A percentile compares a stretch with the other conserved stretches of the same genome.
phyloP scores from a whole-genome alignment of 2,329 filamentous ascomycete genomes.

The Trichophyton verrucosum region DNA sequence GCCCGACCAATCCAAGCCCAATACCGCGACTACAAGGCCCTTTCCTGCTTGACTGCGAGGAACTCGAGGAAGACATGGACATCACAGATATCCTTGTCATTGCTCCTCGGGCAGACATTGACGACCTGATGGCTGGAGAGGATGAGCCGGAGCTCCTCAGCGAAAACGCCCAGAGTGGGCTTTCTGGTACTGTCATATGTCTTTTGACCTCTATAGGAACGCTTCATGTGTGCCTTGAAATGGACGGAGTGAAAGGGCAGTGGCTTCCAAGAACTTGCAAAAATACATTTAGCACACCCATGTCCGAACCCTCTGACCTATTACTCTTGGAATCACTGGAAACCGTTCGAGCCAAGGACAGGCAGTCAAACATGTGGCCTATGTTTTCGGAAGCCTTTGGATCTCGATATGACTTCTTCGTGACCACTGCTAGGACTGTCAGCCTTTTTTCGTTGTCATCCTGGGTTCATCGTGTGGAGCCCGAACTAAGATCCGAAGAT shows the following conservation, averaged over 20 bases:
- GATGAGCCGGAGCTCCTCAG: constrained; percentile 32
- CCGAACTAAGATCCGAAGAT: constrained; percentile 42
- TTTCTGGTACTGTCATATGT: constrained; percentile 47
- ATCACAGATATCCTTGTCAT: constrained; percentile 50
- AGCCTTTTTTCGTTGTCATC: constrained; percentile 43
- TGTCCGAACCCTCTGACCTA: constrained; percentile 32
- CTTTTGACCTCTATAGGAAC: constrained; percentile 44
- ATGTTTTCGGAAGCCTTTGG: constrained; percentile 45
- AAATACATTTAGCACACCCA: constrained; percentile 30
- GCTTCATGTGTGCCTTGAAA: constrained; percentile 48
- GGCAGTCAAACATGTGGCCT: constrained; percentile 32
- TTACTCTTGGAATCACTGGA: constrained; percentile 35
- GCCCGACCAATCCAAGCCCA: constrained; percentile 42
- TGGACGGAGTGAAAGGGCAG: constrained; percentile 50
- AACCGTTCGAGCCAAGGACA: constrained; percentile 23
- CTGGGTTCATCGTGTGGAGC: constrained; percentile 46
- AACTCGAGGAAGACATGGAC: constrained; percentile 42
- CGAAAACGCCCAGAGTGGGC: constrained; percentile 35
- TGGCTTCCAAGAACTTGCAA: constrained; percentile 44
- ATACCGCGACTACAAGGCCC: constrained; percentile 52
- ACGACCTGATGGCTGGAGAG: constrained; percentile 41
- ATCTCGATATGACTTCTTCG: constrained; percentile 47
- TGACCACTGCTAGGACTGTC: constrained; percentile 43
- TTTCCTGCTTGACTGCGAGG: constrained; percentile 41
- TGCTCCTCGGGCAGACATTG: constrained; percentile 40